phyloP scores from a whole-genome alignment of 495 filamentous ascomycete genomes.

The Xylaria bambusicola region DNA sequence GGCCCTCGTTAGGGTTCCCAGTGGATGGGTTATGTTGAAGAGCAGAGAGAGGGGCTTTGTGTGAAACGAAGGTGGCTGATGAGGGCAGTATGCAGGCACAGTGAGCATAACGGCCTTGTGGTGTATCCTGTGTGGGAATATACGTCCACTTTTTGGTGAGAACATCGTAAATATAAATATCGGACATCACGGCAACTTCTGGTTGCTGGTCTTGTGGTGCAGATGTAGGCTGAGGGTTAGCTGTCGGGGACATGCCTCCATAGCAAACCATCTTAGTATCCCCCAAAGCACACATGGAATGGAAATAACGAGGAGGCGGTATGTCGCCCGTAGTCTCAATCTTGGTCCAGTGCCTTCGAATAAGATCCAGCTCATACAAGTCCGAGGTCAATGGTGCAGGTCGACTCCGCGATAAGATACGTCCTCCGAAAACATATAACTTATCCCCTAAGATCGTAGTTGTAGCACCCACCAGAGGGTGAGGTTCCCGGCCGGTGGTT shows the following conservation, averaged over 20 bases:
- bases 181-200: slow-evolving; percentile 95
- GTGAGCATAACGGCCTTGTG: slow-evolving; percentile 94
- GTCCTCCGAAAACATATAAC: slow-evolving; percentile 93
- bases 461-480: slow-evolving; percentile 87
- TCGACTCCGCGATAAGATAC: slow-evolving; percentile 77
- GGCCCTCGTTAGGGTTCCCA: slow-evolving; percentile 77
- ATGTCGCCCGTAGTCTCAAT: slow-evolving; percentile 81
- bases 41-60: slow-evolving; percentile 78
- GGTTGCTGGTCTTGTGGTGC: slow-evolving; percentile 68
- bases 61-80: slow-evolving; percentile 79
- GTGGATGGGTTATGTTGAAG: slow-evolving; percentile 86
- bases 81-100: slow-evolving; percentile 93
- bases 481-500: slow-evolving; percentile 89
- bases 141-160: slow-evolving; percentile 80
- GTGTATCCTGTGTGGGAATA: slow-evolving; percentile 75
- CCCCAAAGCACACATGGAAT: slow-evolving; percentile 88
- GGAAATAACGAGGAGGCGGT: slow-evolving; percentile 91
- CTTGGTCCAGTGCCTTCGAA: slow-evolving; percentile 89
- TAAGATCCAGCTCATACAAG: slow-evolving; percentile 89
- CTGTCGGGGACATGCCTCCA: slow-evolving; percentile 91
- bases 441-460: slow-evolving; percentile 94
- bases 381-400: slow-evolving; percentile 81
- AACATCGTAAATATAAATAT: slow-evolving; percentile 97
- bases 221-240: slow-evolving; percentile 45
- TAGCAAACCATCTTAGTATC: slow-evolving; percentile 97